These are phyloP conservation scores for Neckera pumila DNA, from an alignment of 225 moss, liverwort and hornwort genomes.

Conservation along the genomic window DNA sequence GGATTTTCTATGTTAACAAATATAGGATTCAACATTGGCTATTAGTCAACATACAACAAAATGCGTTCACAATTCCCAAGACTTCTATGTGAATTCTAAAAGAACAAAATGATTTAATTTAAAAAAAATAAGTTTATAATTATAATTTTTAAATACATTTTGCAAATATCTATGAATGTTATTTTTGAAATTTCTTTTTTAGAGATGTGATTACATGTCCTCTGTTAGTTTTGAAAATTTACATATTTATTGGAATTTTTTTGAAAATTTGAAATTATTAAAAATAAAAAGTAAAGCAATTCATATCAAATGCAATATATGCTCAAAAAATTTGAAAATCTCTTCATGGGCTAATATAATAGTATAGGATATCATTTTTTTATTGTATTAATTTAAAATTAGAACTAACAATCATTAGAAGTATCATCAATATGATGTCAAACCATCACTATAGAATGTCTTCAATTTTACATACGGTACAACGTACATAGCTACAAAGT, in stretches of 20 bases:
- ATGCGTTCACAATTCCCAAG: neutral
- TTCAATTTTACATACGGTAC: too few species aligned
- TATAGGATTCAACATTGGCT: neutral
- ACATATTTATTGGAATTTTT: neutral
- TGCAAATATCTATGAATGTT: neutral
- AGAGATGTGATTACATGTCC: neutral
- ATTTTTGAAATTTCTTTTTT: neutral
- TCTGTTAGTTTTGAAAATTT: neutral
- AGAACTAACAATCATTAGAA: neutral
- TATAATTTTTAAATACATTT: neutral
- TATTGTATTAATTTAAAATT: neutral
- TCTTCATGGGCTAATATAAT: neutral
- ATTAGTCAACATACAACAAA: neutral
- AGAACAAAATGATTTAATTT: too few species aligned
- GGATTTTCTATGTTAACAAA: neutral
- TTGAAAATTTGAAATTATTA: accelerated
- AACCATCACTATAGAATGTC: too few species aligned
- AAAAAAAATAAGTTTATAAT: too few species aligned
- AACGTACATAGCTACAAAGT: too few species aligned
- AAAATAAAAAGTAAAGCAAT: neutral
- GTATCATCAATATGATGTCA: too few species aligned
- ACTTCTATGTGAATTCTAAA: neutral
- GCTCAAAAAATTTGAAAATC: neutral
- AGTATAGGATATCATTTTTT: neutral
- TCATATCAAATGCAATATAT: neutral